These are phyloP conservation scores for Fraxinus greggii DNA, from an alignment of 305 asterid species.

Conservation along the genomic window DNA sequence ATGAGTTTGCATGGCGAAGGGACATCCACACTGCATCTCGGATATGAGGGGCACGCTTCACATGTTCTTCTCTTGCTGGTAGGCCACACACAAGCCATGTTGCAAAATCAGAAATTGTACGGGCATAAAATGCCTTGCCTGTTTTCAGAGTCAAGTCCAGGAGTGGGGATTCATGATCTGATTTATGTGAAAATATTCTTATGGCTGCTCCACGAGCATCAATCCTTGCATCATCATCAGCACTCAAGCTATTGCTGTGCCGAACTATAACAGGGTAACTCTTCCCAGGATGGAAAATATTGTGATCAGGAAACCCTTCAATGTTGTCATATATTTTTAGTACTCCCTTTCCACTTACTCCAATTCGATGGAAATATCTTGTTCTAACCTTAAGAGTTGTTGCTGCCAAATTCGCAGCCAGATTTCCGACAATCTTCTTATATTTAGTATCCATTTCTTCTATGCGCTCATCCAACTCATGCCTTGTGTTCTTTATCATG, in stretches of 20 bases:
- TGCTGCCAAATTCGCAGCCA: slow-evolving; percentile 81
- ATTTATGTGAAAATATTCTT: slow-evolving; percentile 45
- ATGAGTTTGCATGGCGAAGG: slow-evolving; percentile 58
- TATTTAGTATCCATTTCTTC: slow-evolving; percentile 77
- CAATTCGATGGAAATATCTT: slow-evolving; percentile 81
- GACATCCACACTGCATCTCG: slow-evolving; percentile 86
- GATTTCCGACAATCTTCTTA: slow-evolving; percentile 78
- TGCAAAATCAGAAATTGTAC: slow-evolving; percentile 70
- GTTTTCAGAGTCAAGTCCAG: slow-evolving; percentile 78
- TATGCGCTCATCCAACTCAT: slow-evolving; percentile 66
- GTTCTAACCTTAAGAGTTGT: slow-evolving; percentile 75
- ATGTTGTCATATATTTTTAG: slow-evolving; percentile 55
- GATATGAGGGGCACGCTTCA: slow-evolving; percentile 62
- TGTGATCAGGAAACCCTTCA: slow-evolving; percentile 63
- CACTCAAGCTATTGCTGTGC: slow-evolving; percentile 86
- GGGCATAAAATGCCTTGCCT: slow-evolving; percentile 78
- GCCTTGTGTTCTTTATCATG: slow-evolving; percentile 74
- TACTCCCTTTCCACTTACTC: slow-evolving; percentile 68
- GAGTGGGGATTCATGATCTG: slow-evolving; percentile 38
- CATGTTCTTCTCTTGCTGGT: slow-evolving; percentile 72
- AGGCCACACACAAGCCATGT: slow-evolving; percentile 82
- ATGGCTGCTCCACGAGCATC: slow-evolving; percentile 89
- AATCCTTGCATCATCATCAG: slow-evolving; percentile 86
- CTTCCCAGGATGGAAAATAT: slow-evolving; percentile 58
- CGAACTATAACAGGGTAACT: slow-evolving; percentile 61